Evolutionary conservation across 768 basidiomycete genomes (phyloP), one percentile per base, ranked within the genome.

Genomic region (Tylopilus felleus): DNA sequence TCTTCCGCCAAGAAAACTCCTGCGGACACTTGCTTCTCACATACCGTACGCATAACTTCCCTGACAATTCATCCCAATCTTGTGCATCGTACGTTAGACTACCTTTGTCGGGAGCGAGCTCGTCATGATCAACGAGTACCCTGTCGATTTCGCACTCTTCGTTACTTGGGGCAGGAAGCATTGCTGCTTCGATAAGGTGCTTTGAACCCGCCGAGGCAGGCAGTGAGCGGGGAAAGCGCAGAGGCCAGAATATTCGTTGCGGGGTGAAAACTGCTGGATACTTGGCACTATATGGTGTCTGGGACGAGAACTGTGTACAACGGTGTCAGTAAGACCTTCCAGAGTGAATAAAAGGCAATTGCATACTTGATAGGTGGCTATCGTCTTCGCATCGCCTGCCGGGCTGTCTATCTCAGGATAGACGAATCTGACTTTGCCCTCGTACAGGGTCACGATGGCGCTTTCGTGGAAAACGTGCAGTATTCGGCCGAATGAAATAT

Each of bases 1-100:
- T 60, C 52, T 57, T 64, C 22, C 66, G 52, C 64, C 59, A 66
- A 13, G 66, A 59, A 33, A 51, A 40, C 42, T 66, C 62, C 12
- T 68, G 59, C 10, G 62, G 54, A 43, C 60, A 69, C 41, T 28
- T 64, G 47, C 52, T 64, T 33, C 57, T 52, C 47, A 60, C 57
- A 29, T 56, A 55, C 39, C 66, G 62, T 13, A 69, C 47, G 21
- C 66, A 69, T n/a, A 69, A 14, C 53, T 52, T 69, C 4, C 67
- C 67, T 1, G 69, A 62, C 8, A 69, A 31, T 47, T 71, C 69
- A 12, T 69, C 67, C 67, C 67, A 69, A n/a, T 71, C 66, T 40
- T 71, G 60, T n/a, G 59, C 56, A 29, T 67, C 62, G n/a, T 60
- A 58, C 13, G 59, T 52, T 1, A 64, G 36, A 29, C 53, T 33